phyloP scores from a whole-genome alignment of 1,284 basidiomycete species.

The Tetrapyrgos nigripes region DNA sequence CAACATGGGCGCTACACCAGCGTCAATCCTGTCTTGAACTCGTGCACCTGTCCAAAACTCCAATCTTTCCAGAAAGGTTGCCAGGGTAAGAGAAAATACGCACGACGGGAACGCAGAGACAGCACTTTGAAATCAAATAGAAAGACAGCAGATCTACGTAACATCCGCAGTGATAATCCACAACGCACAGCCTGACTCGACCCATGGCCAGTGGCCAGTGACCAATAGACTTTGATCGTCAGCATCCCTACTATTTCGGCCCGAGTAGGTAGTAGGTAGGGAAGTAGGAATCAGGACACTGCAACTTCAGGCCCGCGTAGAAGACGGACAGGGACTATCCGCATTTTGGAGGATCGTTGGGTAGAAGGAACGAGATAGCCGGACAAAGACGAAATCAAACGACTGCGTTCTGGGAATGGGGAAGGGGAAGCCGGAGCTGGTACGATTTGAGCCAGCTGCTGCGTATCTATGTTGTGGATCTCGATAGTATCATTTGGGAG shows the following conservation, averaged over 20 bases:
- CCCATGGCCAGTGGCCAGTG: neutral
- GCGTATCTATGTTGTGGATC: constrained; percentile 82
- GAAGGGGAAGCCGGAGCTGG: constrained; percentile 49
- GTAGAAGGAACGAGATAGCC: constrained; percentile 70
- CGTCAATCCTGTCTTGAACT: too few species aligned
- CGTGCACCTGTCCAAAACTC: too few species aligned
- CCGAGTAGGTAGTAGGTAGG: too few species aligned
- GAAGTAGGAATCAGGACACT: constrained; percentile 1
- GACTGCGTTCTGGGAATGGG: constrained; percentile 33
- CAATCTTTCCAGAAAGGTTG: too few species aligned
- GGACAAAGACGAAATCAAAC: constrained; percentile 52
- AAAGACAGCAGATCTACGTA: too few species aligned
- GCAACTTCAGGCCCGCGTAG: constrained; percentile 22
- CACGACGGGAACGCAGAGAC: too few species aligned
- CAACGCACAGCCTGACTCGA: neutral
- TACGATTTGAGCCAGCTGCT: constrained; percentile 77
- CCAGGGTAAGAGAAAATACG: too few species aligned
- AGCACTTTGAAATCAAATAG: too few species aligned
- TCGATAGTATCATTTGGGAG: constrained; percentile 81
- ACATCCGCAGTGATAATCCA: neutral
- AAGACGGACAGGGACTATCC: constrained; percentile 43
- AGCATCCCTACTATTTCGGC: too few species aligned
- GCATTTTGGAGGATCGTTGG: constrained; percentile 63
- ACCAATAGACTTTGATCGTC: too few species aligned
- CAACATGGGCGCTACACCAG: too few species aligned